Conservation (phyloP, 2,329 filamentous ascomycete species). For the Byssochlamys sp. region DNA sequence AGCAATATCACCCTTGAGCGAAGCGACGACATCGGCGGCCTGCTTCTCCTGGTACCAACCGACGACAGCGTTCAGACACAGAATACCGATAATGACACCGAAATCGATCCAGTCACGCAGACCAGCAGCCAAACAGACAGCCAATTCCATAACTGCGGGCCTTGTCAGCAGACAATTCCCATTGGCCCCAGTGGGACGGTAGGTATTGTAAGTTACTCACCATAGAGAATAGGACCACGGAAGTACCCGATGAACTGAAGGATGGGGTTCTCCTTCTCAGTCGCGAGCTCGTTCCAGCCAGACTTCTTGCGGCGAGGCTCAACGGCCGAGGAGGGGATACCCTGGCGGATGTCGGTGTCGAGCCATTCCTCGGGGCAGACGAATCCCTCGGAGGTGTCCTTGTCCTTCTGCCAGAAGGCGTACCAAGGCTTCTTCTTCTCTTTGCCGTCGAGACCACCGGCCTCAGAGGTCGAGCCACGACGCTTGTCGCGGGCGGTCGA, state of each 20-base stretch:
- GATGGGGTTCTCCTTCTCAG: slow-evolving; percentile 67
- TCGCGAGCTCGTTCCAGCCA: slow-evolving; percentile 62
- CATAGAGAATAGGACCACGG: slow-evolving; percentile 66
- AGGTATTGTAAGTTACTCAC: slow-evolving; percentile 38
- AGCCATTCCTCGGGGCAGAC: slow-evolving; percentile 58
- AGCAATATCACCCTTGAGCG: slow-evolving; percentile 67
- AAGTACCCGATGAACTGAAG: slow-evolving; percentile 68
- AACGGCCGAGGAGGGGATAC: slow-evolving; percentile 51
- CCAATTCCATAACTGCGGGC: slow-evolving; percentile 57
- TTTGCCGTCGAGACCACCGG: slow-evolving; percentile 30
- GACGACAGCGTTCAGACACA: slow-evolving; percentile 64
- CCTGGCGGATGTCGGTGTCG: slow-evolving; percentile 56
- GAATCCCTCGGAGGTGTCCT: slow-evolving; percentile 23
- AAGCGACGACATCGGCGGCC: slow-evolving; percentile 65
- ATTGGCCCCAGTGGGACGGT: too few species aligned
- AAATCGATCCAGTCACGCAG: slow-evolving; percentile 68
- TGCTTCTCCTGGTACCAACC: slow-evolving; percentile 78
- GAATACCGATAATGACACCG: slow-evolving; percentile 67
- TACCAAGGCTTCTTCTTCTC: slow-evolving; percentile 48
- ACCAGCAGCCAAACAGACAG: slow-evolving; percentile 63
- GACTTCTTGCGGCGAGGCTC: slow-evolving; percentile 56
- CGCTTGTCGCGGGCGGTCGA: slow-evolving; percentile 54
- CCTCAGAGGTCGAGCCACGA: slow-evolving; percentile 40
- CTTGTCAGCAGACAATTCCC: neutral
- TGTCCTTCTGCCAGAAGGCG: slow-evolving; percentile 42